These are phyloP conservation scores for Diaporthe capsici DNA, from an alignment of 2,329 filamentous ascomycete species.

Conservation along the genomic window DNA sequence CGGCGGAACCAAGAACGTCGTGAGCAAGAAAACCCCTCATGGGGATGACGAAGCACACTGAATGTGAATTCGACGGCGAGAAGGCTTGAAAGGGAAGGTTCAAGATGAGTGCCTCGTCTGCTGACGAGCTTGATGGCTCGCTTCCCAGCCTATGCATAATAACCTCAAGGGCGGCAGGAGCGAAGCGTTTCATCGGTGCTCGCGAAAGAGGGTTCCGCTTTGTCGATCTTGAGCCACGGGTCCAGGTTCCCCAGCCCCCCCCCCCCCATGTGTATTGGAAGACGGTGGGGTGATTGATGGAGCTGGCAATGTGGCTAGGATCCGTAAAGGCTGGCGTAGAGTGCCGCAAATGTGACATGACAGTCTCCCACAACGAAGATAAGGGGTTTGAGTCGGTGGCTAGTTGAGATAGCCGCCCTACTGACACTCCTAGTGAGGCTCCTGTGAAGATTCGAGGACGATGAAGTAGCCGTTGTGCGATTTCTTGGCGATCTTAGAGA, in stretches of 20 bases:
- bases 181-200: slow-evolving; percentile 5
- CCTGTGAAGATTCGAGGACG: background rate
- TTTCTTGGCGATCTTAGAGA: slow-evolving; percentile 12
- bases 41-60: background rate
- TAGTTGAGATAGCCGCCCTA: background rate
- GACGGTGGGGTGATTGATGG: background rate
- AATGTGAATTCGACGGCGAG: background rate
- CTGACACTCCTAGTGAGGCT: background rate
- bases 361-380: background rate
- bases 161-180: slow-evolving; percentile 3
- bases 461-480: background rate
- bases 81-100: background rate
- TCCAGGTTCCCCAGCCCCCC: background rate
- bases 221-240: slow-evolving; percentile 5
- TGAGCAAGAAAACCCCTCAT: background rate
- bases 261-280: background rate
- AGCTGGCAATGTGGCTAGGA: background rate
- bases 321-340: background rate
- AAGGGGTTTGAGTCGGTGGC: background rate
- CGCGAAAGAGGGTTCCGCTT: background rate
- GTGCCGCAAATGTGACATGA: background rate
- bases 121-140: background rate
- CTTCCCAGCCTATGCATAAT: slow-evolving; percentile 8
- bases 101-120: background rate
- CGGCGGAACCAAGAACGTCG: background rate